Conservation (phyloP, 2,329 filamentous ascomycete species). For the Monosporascus sp. region DNA sequence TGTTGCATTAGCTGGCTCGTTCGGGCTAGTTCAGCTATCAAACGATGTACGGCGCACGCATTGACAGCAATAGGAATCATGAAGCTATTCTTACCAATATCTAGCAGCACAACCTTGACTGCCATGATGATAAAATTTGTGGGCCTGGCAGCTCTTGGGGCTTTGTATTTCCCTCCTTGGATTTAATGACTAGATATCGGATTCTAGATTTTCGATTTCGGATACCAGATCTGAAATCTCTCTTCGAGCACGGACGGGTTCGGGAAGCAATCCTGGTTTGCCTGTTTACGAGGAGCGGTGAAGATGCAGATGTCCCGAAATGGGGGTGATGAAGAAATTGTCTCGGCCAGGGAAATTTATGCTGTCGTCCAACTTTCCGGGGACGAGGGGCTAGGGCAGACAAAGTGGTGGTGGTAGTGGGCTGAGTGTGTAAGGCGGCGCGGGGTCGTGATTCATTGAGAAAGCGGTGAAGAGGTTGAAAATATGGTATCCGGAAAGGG, state of each 20-base stretch:
- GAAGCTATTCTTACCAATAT: constrained; percentile 48
- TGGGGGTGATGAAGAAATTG: not conserved
- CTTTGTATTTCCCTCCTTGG: too few species aligned
- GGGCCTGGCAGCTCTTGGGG: too few species aligned
- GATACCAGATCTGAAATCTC: constrained; percentile 3
- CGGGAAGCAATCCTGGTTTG: constrained; percentile 16
- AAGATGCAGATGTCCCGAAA: constrained; percentile 6
- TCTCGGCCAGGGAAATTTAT: not conserved
- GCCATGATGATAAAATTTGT: constrained; percentile 16
- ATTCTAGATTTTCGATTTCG: constrained; percentile 8
- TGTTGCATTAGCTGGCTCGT: constrained; percentile 36
- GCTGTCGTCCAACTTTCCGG: constrained; percentile 1
- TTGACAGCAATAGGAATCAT: constrained; percentile 13
- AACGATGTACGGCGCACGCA: constrained; percentile 15
- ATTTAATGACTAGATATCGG: not conserved
- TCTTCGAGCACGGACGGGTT: constrained; percentile 2
- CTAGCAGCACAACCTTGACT: constrained; percentile 47
- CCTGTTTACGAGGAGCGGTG: constrained; percentile 19
- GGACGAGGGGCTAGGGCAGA: constrained; percentile 11
- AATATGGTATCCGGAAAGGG: constrained; percentile 9
- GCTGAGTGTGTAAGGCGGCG: constrained; percentile 13
- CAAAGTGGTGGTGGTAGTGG: constrained; percentile 8
- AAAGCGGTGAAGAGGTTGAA: constrained; percentile 27
- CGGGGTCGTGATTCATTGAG: constrained; percentile 18
- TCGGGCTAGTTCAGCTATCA: constrained; percentile 17